Evolutionary conservation across 2,329 filamentous ascomycete genomes (phyloP), one percentile per base, ranked within the genome.

Genomic region (Ceratocystis albifundus): DNA sequence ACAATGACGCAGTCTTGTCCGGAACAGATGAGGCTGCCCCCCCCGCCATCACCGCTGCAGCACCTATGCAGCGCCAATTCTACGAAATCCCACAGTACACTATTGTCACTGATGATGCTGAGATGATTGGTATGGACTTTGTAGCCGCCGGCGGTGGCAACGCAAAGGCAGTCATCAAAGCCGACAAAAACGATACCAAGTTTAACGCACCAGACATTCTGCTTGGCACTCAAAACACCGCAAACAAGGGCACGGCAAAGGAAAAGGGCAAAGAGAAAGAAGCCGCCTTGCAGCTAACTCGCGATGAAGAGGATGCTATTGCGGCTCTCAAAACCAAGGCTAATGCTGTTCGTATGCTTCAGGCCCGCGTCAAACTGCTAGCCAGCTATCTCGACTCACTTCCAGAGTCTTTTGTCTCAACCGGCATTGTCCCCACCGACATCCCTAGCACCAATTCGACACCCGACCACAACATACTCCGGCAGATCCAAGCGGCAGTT

Each of bases 81-180:
- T 84, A 87, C 68, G 88, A 95, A 73, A 77, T 97, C 8, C 84
- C 88, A 1, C 64, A 65, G 41, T 97, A 94, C 75, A 88, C 88
- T 0, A 86, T 97, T 1, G 94, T 97, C 77, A 96, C 92, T 0
- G 90, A 90, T 8, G 92, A 97, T 75, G 92, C 92, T 0, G 94
- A 99, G 76, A 96, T 96, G 91, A 97, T 99, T 70, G 89, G 89
- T 71, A 89, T 99, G 72, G 91, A 96, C 75, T 96, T 92, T 70
- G 88, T 99, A 22, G 92, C 93, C 0, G 86, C 87, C 64, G 90
- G 89, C 48, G 89, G 88, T 61, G 89, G 89, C 61, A 93, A 89
- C 72, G 92, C 91, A 28, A 86, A 88, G 10, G 84, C 84, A 41
- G 78, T 84, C 6, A n/a, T 17, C 12, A 50, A 36, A 3, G 71